A percentile compares a stretch with the other conserved stretches of the same genome.
Evolutionary conservation across 2,329 filamentous ascomycete genomes (phyloP).

Genomic region (Clonostachys chloroleuca): DNA sequence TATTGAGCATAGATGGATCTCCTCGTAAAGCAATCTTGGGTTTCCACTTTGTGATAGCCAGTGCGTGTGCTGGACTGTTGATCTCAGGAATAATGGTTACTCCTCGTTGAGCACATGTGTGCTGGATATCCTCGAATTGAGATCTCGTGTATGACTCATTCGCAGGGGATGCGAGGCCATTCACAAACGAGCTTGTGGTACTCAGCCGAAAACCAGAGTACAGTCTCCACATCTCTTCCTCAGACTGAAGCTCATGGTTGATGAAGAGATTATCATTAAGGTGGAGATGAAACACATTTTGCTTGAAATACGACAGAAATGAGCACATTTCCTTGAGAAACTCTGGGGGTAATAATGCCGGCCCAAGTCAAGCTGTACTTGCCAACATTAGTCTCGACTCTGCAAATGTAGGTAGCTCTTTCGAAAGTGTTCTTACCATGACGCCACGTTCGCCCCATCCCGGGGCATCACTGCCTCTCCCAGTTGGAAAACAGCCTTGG

Average conservation of each 20-base stretch:
- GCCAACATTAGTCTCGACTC: too few species aligned
- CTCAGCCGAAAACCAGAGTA: conserved; percentile 52
- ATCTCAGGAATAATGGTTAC: conserved; percentile 57
- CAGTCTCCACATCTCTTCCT: conserved; percentile 38
- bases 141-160: conserved; percentile 51
- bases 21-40: conserved; percentile 44
- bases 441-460: conserved; percentile 44
- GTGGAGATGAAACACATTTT: conserved; percentile 56
- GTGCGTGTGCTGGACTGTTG: conserved; percentile 52
- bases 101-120: conserved; percentile 45
- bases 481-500: too few species aligned
- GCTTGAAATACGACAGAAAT: conserved; percentile 58
- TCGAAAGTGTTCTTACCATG: too few species aligned
- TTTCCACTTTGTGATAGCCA: conserved; percentile 55
- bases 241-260: conserved; percentile 34
- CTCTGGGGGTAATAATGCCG: conserved; percentile 51
- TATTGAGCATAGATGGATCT: conserved; percentile 40
- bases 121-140: conserved; percentile 48
- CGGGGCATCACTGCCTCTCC: too few species aligned
- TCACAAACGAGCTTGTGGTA: conserved; percentile 39
- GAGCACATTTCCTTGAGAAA: conserved; percentile 52
- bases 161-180: conserved; percentile 39
- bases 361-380: conserved; percentile 37
- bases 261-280: conserved; percentile 52
- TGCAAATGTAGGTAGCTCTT: too few species aligned